These are phyloP conservation scores for Geum urbanum DNA, from an alignment of 306 rosid species.

Conservation along the genomic window DNA sequence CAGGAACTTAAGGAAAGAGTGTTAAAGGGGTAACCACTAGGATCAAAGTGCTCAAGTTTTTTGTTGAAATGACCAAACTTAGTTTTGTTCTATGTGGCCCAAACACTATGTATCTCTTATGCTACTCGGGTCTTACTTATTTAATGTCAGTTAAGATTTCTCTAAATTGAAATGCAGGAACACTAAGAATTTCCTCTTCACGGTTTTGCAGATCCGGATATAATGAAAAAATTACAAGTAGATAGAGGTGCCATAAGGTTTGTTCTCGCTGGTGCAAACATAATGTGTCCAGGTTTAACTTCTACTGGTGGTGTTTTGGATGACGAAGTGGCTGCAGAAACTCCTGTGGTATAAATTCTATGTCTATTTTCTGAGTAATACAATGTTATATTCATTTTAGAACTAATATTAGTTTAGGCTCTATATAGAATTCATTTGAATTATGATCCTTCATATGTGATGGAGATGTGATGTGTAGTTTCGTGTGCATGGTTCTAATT, in stretches of 20 bases:
- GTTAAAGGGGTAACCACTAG: neutral
- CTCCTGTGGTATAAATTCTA: constrained; percentile 58
- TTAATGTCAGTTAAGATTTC: neutral
- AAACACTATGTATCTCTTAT: constrained; percentile 5
- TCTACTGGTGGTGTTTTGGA: constrained; percentile 93
- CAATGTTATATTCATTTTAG: neutral
- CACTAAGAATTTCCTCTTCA: neutral
- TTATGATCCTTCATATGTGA: neutral
- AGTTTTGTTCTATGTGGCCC: neutral
- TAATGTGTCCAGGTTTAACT: constrained; percentile 98
- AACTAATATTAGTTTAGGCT: too few species aligned
- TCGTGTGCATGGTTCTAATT: constrained; percentile 24
- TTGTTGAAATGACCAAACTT: neutral
- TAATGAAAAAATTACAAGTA: constrained; percentile 92
- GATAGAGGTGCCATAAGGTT: constrained; percentile 90
- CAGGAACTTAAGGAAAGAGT: neutral
- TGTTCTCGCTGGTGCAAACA: constrained; percentile 97
- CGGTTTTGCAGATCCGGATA: constrained; percentile 65
- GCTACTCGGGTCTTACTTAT: neutral
- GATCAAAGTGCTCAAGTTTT: neutral
- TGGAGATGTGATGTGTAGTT: constrained; percentile 14
- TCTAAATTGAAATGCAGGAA: neutral
- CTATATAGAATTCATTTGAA: neutral
- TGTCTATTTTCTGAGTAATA: neutral
- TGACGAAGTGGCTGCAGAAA: constrained; percentile 74